A percentile compares a stretch with the other conserved stretches of the same genome.
Evolutionary conservation across 192 early-diverging fungal species (phyloP).

Genomic region (Entrophospora sp.): DNA sequence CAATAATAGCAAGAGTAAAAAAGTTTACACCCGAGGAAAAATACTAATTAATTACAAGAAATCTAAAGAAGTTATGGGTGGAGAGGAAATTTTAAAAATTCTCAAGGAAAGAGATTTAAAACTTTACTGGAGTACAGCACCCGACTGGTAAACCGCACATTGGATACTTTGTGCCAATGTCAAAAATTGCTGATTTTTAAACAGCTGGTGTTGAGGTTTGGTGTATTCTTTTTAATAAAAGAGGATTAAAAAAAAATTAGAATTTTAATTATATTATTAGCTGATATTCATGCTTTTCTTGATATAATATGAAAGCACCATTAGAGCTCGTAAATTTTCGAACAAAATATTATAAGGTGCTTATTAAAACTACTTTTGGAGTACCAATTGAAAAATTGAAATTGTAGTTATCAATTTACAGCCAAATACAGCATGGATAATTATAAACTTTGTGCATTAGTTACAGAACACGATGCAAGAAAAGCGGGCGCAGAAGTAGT

Average conservation of each 20-base stretch:
- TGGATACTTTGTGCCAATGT: constrained; percentile 96
- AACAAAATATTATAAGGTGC: constrained; percentile 86
- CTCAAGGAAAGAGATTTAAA: constrained; percentile 78
- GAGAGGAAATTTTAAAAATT: constrained; percentile 76
- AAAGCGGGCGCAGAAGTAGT: constrained; percentile 98
- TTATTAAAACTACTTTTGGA: constrained; percentile 88
- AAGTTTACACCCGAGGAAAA: constrained; percentile 58
- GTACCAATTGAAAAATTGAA: constrained; percentile 86
- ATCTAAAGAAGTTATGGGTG: constrained; percentile 89
- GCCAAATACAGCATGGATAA: constrained; percentile 86
- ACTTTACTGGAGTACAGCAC: constrained; percentile 95
- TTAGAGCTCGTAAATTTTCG: constrained; percentile 82
- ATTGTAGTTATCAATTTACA: constrained; percentile 84
- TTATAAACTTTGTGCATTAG: constrained; percentile 73
- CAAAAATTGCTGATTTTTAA: constrained; percentile 96
- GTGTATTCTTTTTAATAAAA: not conserved
- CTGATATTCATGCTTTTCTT: constrained; percentile 95
- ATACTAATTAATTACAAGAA: constrained; percentile 80
- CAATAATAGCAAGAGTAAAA: too few species aligned
- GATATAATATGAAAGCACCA: constrained; percentile 98
- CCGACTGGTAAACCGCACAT: constrained; percentile 94
- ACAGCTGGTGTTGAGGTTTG: constrained; percentile 77
- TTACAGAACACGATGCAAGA: constrained; percentile 93
- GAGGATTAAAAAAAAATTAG: not conserved
- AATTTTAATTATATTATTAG: constrained; percentile 68